Percentiles rank a stretch among this genome's conserved stretches.
These are phyloP conservation scores for Oryza rufipogon DNA, from an alignment of 176 grass and related monocot genomes.

Conservation along the genomic window DNA sequence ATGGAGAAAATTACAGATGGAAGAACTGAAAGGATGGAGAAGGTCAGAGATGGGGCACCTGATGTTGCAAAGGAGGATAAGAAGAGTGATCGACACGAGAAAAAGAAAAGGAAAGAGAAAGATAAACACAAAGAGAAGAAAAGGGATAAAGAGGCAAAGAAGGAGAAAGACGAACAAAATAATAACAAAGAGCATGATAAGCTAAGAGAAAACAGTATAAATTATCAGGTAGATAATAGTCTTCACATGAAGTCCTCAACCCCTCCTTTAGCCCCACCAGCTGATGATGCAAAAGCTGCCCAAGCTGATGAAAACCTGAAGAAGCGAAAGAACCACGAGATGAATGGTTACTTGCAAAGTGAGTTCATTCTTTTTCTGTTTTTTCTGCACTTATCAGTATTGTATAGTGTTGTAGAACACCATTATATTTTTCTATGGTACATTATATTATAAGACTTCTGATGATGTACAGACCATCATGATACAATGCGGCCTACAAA, in stretches of 20 bases:
- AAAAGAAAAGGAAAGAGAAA: slow-evolving; percentile 75
- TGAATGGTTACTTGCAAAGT: slow-evolving; percentile 72
- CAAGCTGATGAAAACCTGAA: slow-evolving; percentile 54
- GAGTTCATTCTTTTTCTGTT: slow-evolving; percentile 37
- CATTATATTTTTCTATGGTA: slow-evolving; percentile 59
- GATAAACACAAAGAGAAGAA: slow-evolving; percentile 73
- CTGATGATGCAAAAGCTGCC: slow-evolving; percentile 42
- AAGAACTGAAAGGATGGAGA: slow-evolving; percentile 62
- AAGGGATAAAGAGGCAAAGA: slow-evolving; percentile 67
- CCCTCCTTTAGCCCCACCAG: slow-evolving; percentile 38
- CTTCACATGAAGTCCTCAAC: slow-evolving; percentile 45
- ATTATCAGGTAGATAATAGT: slow-evolving; percentile 54
- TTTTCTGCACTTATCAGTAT: slow-evolving; percentile 29
- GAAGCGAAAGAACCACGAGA: slow-evolving; percentile 79
- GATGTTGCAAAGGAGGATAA: slow-evolving; percentile 52
- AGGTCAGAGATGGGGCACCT: slow-evolving; percentile 48
- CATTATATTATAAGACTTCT: slow-evolving; percentile 69
- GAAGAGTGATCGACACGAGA: slow-evolving; percentile 52
- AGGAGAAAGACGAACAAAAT: slow-evolving; percentile 55
- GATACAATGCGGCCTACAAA: slow-evolving; percentile 64
- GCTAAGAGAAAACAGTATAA: slow-evolving; percentile 55
- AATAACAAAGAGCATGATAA: slow-evolving; percentile 59
- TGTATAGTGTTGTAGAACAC: slow-evolving; percentile 53
- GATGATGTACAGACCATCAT: slow-evolving; percentile 65
- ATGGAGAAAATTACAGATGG: slow-evolving; percentile 62